Evolutionary conservation across 805 yeast genomes (phyloP).

Genomic region (Candida michaelii): DNA sequence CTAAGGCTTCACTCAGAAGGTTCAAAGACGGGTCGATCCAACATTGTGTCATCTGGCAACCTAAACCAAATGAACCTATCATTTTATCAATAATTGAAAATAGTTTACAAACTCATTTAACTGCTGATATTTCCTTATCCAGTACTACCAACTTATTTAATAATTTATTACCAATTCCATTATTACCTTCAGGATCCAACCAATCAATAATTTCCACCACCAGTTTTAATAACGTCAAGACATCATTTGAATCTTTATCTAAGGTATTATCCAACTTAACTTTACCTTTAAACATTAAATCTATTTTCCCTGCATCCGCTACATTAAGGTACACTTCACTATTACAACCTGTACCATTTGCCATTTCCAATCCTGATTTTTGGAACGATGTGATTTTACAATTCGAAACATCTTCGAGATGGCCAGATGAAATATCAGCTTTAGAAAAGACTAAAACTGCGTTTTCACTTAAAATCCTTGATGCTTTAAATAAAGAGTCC

Average conservation of each 20-base stretch:
- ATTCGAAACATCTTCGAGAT: constrained; percentile 83
- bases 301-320: constrained; percentile 73
- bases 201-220: constrained; percentile 45
- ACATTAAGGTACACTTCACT: constrained; percentile 74
- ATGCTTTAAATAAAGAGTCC: constrained; percentile 48
- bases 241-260: constrained; percentile 51
- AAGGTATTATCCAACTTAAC: constrained; percentile 47
- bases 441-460: constrained; percentile 90
- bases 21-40: constrained; percentile 90
- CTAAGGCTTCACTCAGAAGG: constrained; percentile 78
- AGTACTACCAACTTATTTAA: constrained; percentile 47
- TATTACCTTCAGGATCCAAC: constrained; percentile 54
- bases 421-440: constrained; percentile 93
- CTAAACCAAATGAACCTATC: constrained; percentile 55
- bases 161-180: constrained; percentile 56
- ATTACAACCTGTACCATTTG: constrained; percentile 80
- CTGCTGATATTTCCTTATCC: constrained; percentile 36
- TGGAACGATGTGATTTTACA: constrained; percentile 80
- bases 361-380: constrained; percentile 70
- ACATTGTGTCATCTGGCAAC: constrained; percentile 88
- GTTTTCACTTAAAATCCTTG: constrained; percentile 67
- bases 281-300: constrained; percentile 69
- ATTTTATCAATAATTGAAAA: constrained; percentile 64
- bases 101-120: constrained; percentile 63
- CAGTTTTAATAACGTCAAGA: constrained; percentile 30